Conservation (phyloP, 2,329 filamentous ascomycete species). For the Ceratocystis cacaofunesta region DNA sequence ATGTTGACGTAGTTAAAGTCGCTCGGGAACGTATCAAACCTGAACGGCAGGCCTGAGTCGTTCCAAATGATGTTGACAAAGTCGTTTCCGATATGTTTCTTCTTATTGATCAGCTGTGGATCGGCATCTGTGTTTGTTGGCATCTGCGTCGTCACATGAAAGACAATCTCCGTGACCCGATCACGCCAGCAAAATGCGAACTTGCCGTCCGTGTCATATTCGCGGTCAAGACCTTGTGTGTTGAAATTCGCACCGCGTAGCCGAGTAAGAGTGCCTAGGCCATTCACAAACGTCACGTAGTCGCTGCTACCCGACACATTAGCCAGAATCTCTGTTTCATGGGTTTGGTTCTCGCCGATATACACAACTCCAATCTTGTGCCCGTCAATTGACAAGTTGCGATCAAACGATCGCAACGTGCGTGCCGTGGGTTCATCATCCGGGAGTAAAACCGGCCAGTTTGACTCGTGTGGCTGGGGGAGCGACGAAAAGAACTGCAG, state of each 20-base stretch:
- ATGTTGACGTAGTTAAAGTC: slow-evolving; percentile 97
- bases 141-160: slow-evolving; percentile 96
- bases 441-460: slow-evolving; percentile 63
- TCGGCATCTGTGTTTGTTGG: slow-evolving; percentile 70
- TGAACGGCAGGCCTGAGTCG: slow-evolving; percentile 78
- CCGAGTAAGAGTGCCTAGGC: slow-evolving; percentile 65
- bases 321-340: slow-evolving; percentile 69
- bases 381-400: slow-evolving; percentile 77
- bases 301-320: slow-evolving; percentile 78
- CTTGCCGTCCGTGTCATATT: slow-evolving; percentile 65
- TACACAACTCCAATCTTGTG: slow-evolving; percentile 95
- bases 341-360: slow-evolving; percentile 70
- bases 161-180: slow-evolving; percentile 85
- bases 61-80: slow-evolving; percentile 98
- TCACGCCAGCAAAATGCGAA: slow-evolving; percentile 92
- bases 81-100: slow-evolving; percentile 91
- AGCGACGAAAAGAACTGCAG: slow-evolving; percentile 52
- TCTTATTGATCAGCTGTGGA: slow-evolving; percentile 66
- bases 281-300: slow-evolving; percentile 71
- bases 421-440: slow-evolving; percentile 53
- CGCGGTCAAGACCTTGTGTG: slow-evolving; percentile 74
- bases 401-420: slow-evolving; percentile 69
- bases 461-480: slow-evolving; percentile 41
- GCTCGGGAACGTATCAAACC: slow-evolving; percentile 81
- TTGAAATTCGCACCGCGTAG: slow-evolving; percentile 79